Evolutionary conservation across 805 yeast genomes (phyloP).

Genomic region (Teunomyces atbi): DNA sequence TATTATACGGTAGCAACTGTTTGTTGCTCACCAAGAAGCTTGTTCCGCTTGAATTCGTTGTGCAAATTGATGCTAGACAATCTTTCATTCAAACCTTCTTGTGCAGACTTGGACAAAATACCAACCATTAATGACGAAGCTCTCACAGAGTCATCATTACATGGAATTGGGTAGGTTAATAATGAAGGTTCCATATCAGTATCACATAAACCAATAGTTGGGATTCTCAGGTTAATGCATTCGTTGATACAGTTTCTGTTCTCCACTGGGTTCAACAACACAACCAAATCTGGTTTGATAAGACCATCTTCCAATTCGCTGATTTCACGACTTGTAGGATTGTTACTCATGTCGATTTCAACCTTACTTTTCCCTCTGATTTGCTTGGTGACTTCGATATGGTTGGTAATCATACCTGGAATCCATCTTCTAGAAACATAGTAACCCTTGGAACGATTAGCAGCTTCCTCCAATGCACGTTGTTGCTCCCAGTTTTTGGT

Average conservation of each 20-base stretch:
- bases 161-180: constrained; percentile 93
- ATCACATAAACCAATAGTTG: constrained; percentile 91
- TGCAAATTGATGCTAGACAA: constrained; percentile 25
- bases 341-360: constrained; percentile 75
- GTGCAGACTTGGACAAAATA: constrained; percentile 81
- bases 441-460: constrained; percentile 72
- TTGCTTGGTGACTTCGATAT: constrained; percentile 64
- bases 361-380: constrained; percentile 29
- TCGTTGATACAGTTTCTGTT: constrained; percentile 78
- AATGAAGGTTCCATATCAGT: constrained; percentile 89
- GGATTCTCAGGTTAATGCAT: constrained; percentile 78
- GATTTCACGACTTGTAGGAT: constrained; percentile 59
- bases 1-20: constrained; percentile 3
- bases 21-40: constrained; percentile 6
- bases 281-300: constrained; percentile 85
- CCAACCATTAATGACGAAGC: constrained; percentile 79
- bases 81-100: constrained; percentile 67
- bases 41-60: constrained; percentile 1
- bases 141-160: constrained; percentile 89
- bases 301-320: constrained; percentile 48
- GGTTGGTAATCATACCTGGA: constrained; percentile 92
- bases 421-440: constrained; percentile 86
- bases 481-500: constrained; percentile 65
- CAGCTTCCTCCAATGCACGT: constrained; percentile 74
- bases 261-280: constrained; percentile 84